Conservation (phyloP, 352 stramenopile genomes). For the Globisporangium paddicum region DNA sequence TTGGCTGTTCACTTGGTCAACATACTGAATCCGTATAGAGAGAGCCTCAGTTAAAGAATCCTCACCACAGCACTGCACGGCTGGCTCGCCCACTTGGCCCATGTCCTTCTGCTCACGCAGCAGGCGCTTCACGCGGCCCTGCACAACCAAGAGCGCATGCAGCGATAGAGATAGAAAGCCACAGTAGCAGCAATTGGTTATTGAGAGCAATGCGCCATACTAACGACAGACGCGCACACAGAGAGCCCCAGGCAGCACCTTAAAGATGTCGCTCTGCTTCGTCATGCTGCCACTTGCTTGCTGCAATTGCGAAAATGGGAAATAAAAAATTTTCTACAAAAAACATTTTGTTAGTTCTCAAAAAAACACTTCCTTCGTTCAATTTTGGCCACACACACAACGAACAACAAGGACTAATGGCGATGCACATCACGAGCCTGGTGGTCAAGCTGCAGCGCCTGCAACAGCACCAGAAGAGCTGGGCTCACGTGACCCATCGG, state of each 20-base stretch:
- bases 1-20: neutral
- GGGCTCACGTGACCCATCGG: neutral
- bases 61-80: conserved; percentile 41
- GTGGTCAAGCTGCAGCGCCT: conserved; percentile 1
- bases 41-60: conserved; percentile 1
- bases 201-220: neutral
- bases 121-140: conserved; percentile 65
- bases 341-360: too few species aligned
- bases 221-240: neutral
- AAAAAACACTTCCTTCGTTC: too few species aligned
- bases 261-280: conserved; percentile 49
- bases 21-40: neutral
- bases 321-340: too few species aligned
- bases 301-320: conserved; percentile 3
- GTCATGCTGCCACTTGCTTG: conserved; percentile 27
- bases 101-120: conserved; percentile 68
- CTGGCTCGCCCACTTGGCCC: conserved; percentile 55
- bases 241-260: conserved; percentile 22
- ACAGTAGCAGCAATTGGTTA: neutral
- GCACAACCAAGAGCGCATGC: neutral
- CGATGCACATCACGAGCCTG: neutral
- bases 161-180: neutral
- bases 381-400: too few species aligned
- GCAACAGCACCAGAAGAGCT: neutral
- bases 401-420: conserved; percentile 6